phyloP scores from a whole-genome alignment of 1,284 basidiomycete species.

The Sanguinoderma infundibulare region DNA sequence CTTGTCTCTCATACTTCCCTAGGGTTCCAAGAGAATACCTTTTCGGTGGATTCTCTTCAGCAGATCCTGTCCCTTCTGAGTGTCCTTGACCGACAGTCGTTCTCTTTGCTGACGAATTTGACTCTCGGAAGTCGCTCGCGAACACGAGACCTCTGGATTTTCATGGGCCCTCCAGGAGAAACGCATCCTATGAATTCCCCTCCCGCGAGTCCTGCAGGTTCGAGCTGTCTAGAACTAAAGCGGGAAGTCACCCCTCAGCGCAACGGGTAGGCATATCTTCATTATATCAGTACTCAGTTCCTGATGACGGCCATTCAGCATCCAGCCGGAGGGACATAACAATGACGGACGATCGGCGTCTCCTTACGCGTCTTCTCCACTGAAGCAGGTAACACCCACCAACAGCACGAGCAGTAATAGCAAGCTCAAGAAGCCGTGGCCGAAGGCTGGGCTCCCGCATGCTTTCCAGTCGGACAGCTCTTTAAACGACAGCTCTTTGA shows the following conservation, averaged over 20 bases:
- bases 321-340: slow-evolving; percentile 9
- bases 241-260: slow-evolving; percentile 25
- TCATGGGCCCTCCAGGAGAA: slow-evolving; percentile 51
- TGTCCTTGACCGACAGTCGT: slow-evolving; percentile 69
- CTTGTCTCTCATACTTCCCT: slow-evolving; percentile 8
- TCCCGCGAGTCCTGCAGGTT: slow-evolving; percentile 32
- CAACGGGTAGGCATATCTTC: slow-evolving; percentile 7
- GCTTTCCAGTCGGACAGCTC: slow-evolving; percentile 28
- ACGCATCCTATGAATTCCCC: slow-evolving; percentile 41
- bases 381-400: slow-evolving; percentile 26
- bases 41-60: slow-evolving; percentile 74
- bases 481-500: slow-evolving; percentile 16
- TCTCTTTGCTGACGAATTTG: slow-evolving; percentile 69
- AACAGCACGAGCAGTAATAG: slow-evolving; percentile 18
- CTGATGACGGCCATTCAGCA: neutral
- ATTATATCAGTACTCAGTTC: no score
- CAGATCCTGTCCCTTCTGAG: slow-evolving; percentile 71
- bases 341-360: slow-evolving; percentile 23
- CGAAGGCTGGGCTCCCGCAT: slow-evolving; percentile 25
- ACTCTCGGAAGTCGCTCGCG: slow-evolving; percentile 70
- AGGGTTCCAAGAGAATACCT: slow-evolving; percentile 83
- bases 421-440: slow-evolving; percentile 31
- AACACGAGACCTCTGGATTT: slow-evolving; percentile 80
- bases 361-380: slow-evolving; percentile 27
- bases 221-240: slow-evolving; percentile 37